These are phyloP conservation scores for Penstemon eatonii DNA, from an alignment of 257 asterid genomes.

Conservation along the genomic window DNA sequence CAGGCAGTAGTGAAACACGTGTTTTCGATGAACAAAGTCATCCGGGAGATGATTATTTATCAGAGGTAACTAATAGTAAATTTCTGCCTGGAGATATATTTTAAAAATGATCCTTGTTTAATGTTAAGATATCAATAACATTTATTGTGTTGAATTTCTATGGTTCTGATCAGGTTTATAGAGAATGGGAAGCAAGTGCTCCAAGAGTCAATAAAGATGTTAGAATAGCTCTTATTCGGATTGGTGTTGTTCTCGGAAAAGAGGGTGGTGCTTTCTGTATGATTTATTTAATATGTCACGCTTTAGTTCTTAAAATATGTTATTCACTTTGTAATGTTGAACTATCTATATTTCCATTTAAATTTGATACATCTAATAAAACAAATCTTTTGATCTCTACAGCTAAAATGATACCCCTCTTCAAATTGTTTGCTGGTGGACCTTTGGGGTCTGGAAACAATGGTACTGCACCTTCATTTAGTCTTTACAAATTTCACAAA, in stretches of 20 bases:
- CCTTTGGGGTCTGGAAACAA: too few relatives aligned
- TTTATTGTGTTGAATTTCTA: not conserved
- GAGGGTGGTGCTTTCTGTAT: conserved; percentile 97
- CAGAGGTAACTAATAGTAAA: conserved; percentile 59
- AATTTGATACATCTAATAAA: too few relatives aligned
- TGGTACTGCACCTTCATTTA: too few relatives aligned
- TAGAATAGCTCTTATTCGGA: conserved; percentile 72
- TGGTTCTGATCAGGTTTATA: conserved; percentile 65
- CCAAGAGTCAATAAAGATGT: conserved; percentile 67
- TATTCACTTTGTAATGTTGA: too few relatives aligned
- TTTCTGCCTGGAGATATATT: not conserved
- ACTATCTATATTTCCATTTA: too few relatives aligned
- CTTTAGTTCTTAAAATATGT: not conserved
- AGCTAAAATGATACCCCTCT: too few relatives aligned
- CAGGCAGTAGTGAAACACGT: conserved; percentile 77
- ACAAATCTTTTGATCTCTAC: too few relatives aligned
- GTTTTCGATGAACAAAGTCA: conserved; percentile 90
- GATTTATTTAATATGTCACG: not conserved
- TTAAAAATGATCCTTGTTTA: not conserved
- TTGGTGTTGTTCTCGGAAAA: conserved; percentile 92
- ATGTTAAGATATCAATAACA: not conserved
- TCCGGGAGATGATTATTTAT: conserved; percentile 80
- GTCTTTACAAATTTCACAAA: not conserved
- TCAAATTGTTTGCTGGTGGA: too few relatives aligned
- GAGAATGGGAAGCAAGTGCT: conserved; percentile 96